Evolutionary conservation across 805 yeast genomes (phyloP).

Genomic region (Suhomyces xylopsoci): DNA sequence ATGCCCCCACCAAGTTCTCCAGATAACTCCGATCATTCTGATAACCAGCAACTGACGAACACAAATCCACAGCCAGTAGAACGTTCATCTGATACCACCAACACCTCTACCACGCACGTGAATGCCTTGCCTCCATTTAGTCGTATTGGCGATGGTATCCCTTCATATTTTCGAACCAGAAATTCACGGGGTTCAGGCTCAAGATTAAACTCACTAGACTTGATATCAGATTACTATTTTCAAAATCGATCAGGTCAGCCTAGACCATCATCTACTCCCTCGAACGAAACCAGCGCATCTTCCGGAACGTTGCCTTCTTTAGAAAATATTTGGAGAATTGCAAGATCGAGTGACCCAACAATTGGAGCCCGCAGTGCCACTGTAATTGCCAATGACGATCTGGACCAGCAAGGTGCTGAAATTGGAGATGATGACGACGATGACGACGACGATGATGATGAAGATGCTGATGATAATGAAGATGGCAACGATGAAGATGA

Average conservation of each 20-base stretch:
- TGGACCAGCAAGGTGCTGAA: constrained; percentile 5
- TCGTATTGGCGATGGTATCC: background rate
- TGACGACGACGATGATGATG: constrained; percentile 6
- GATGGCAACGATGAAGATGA: background rate
- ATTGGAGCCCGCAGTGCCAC: background rate
- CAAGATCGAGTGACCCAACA: background rate
- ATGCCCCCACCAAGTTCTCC: background rate
- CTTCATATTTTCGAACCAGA: background rate
- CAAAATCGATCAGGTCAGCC: constrained; percentile 3
- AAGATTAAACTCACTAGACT: constrained; percentile 10
- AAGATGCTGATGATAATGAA: background rate
- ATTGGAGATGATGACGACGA: constrained; percentile 7
- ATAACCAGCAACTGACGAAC: background rate
- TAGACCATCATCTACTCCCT: background rate
- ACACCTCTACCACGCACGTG: background rate
- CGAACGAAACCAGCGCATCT: background rate
- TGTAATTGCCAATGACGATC: background rate
- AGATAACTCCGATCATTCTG: background rate
- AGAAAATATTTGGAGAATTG: constrained; percentile 2
- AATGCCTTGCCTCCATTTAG: background rate
- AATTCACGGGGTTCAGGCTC: constrained; percentile 6
- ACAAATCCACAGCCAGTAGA: background rate
- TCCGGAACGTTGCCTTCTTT: background rate
- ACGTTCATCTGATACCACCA: background rate
- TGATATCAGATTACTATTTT: constrained; percentile 12